Conservation (phyloP, 495 filamentous ascomycete genomes). For the Daldinia caldariorum region DNA sequence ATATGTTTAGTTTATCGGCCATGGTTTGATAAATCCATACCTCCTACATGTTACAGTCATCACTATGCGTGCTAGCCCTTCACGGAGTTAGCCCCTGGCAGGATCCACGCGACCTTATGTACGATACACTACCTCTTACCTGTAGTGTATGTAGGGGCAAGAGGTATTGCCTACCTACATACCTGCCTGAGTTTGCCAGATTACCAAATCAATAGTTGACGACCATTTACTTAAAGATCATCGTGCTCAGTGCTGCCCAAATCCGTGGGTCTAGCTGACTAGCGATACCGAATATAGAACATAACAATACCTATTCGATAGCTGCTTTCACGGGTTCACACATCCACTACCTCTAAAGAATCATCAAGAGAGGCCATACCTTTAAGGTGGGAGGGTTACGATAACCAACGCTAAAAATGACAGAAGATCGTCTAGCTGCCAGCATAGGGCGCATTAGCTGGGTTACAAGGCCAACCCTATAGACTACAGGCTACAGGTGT, state of each 20-base stretch:
- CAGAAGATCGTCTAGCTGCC: conserved; percentile 32
- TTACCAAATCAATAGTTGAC: not conserved
- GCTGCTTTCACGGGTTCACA: conserved; percentile 8
- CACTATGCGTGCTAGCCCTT: conserved; percentile 5
- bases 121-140: conserved; percentile 19
- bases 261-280: conserved; percentile 19
- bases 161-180: conserved; percentile 6
- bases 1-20: not conserved
- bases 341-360: not conserved
- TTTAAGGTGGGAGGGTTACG: conserved; percentile 26
- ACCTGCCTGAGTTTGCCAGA: not conserved
- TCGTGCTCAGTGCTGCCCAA: conserved; percentile 15
- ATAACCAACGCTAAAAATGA: conserved; percentile 31
- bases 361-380: conserved; percentile 11
- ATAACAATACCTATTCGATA: conserved; percentile 13
- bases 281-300: conserved; percentile 14
- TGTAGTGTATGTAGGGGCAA: conserved; percentile 17
- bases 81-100: conserved; percentile 6
- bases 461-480: conserved; percentile 12
- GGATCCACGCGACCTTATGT: conserved; percentile 18
- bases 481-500: not conserved
- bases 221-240: conserved; percentile 11
- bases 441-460: conserved; percentile 16
- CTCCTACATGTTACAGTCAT: not conserved
- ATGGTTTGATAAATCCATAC: not conserved